These are phyloP conservation scores for Cucurbitaria berberidis DNA, from an alignment of 2,329 filamentous ascomycete species.

Conservation along the genomic window DNA sequence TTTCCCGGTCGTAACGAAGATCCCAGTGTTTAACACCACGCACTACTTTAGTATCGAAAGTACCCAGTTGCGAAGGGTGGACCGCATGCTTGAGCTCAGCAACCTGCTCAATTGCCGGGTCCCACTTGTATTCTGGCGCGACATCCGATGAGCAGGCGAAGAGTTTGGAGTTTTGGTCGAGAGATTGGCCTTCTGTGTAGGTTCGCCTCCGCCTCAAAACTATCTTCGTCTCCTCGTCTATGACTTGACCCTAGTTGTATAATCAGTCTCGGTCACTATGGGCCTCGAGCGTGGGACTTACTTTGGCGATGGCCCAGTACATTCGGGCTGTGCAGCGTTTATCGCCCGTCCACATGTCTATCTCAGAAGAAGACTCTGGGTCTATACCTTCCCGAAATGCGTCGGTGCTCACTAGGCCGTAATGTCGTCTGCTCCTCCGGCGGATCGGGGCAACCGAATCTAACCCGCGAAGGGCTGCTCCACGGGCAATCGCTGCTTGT, in stretches of 20 bases:
- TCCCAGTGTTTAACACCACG: neutral
- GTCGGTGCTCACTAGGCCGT: neutral
- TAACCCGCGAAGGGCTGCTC: neutral
- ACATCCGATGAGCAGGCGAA: neutral
- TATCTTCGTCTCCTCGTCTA: neutral
- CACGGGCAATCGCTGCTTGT: neutral
- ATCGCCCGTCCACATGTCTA: neutral
- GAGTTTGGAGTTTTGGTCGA: neutral
- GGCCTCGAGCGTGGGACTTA: conserved; percentile 3
- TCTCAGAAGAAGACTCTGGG: neutral
- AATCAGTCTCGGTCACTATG: neutral
- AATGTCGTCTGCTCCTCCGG: neutral
- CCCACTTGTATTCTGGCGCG: neutral
- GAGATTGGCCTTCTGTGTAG: neutral
- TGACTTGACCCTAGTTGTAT: neutral
- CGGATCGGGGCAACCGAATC: neutral
- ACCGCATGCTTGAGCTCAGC: neutral
- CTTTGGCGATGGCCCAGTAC: conserved; percentile 3
- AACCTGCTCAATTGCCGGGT: neutral
- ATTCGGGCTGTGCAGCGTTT: neutral
- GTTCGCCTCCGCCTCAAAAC: neutral
- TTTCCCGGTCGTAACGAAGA: neutral
- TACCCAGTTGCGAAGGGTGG: neutral
- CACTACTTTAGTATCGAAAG: neutral
- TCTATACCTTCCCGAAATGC: neutral